Base-by-base conservation (phyloP, 306 rosid genomes). In the Rosa multiflora region DNA sequence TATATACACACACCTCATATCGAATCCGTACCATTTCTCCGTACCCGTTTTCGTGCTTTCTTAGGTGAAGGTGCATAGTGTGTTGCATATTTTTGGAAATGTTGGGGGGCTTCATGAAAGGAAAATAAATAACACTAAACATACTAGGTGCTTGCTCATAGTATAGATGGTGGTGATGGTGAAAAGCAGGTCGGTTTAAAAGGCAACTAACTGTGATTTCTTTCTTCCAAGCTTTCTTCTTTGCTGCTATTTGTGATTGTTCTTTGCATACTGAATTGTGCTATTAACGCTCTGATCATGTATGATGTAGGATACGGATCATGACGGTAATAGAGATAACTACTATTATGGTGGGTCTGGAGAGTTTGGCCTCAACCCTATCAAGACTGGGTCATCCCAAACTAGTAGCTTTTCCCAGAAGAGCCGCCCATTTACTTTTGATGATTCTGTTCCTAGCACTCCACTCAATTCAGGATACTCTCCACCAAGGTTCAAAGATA, bases 361-460 rank as follows among this genome's bases (percentile, higher is more conserved):
- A 52, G 94, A 87, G 5, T 85, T 91, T 23, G 99, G 98, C 85
- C 88, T 93, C 61, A 88, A 90, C 81, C 93, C 97, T 81, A 90
- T 93, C 56, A 90, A 81, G 85, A 96, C 97, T 18, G 89, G 91
- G 62, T 84, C 97, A 61, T 81, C 88, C 5, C 90, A 75, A 68
- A 86, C 79, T 20, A 79, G 87, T 53, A 83, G 88, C 73, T 39
- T 74, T 64, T 83, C 86, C 81, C 97, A 77, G 80, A 93, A 85
- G 92, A 88, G 82, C 82, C 88, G 86, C 37, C 74, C 88, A 21
- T 93, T 96, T 82, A 78, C 79, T 73, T 96, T 96, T 70, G 99
- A 96, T 8, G 97, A 96, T 77, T 96, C 98, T 46, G 98, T 93
- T 85, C 99, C 97, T 15, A 96, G 90, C 88, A 93, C 99, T 10